Percentiles rank a stretch among this genome's conserved stretches.
Conservation (phyloP, 306 rosid species). For the Amphicarpaea edgeworthii region DNA sequence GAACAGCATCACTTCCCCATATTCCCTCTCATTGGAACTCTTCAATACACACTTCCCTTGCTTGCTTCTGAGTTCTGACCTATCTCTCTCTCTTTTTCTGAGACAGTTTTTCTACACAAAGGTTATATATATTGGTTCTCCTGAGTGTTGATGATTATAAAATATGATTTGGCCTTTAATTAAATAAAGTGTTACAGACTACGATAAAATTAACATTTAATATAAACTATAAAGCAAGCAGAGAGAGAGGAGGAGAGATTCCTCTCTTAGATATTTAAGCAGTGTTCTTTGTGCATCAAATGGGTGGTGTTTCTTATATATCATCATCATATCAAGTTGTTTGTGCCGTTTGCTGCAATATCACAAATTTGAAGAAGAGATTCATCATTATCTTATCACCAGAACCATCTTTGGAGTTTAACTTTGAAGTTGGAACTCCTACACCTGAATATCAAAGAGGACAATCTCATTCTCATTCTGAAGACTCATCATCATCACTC, state of each 20-base stretch:
- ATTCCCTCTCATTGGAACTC: constrained; percentile 75
- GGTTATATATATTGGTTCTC: neutral
- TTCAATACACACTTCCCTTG: constrained; percentile 48
- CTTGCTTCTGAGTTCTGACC: neutral
- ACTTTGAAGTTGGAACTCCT: constrained; percentile 31
- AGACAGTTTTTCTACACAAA: constrained; percentile 41
- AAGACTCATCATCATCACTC: neutral
- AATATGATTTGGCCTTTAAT: constrained; percentile 36
- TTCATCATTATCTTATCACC: constrained; percentile 31
- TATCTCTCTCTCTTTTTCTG: neutral
- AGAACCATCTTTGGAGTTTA: constrained; percentile 22
- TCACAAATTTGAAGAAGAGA: constrained; percentile 40
- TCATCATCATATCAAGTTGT: constrained; percentile 49
- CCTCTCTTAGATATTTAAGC: constrained; percentile 36
- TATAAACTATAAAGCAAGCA: constrained; percentile 44
- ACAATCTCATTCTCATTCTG: constrained; percentile 19
- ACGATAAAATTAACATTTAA: no score
- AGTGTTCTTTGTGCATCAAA: constrained; percentile 7
- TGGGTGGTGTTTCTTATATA: constrained; percentile 38
- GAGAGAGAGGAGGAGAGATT: constrained; percentile 56
- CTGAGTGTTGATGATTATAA: constrained; percentile 32
- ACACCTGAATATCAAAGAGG: neutral
- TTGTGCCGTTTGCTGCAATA: constrained; percentile 33
- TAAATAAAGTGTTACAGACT: constrained; percentile 47
- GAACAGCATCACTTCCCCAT: constrained; percentile 62